Evolutionary conservation across 495 filamentous ascomycete genomes (phyloP).

Genomic region (Tuber calosporum): DNA sequence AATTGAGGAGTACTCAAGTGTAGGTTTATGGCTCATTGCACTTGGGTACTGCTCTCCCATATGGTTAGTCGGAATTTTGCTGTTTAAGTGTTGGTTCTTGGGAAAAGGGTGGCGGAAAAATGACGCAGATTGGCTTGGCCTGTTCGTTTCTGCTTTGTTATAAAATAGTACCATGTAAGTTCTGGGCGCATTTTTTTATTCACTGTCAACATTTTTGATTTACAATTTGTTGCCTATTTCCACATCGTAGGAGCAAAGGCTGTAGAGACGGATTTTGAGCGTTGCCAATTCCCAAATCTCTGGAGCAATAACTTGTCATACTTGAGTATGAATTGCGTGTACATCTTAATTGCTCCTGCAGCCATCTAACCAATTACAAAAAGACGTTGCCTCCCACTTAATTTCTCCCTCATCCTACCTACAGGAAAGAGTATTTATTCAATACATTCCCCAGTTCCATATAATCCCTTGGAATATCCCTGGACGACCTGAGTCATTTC

Average conservation of each 20-base stretch:
- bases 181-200: background rate
- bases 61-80: background rate
- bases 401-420: background rate
- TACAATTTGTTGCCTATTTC: background rate
- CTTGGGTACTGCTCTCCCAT: background rate
- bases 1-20: no score
- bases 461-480: background rate
- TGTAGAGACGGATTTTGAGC: background rate
- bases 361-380: background rate
- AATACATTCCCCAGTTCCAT: background rate
- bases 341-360: background rate
- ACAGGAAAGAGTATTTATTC: background rate
- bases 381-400: background rate
- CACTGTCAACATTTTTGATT: background rate
- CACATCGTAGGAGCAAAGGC: background rate
- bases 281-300: no score
- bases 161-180: background rate
- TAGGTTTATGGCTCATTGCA: background rate
- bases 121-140: background rate
- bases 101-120: background rate
- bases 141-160: background rate
- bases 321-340: conserved; percentile 1
- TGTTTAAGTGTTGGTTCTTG: background rate
- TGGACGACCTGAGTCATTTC: background rate
- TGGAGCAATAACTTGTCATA: background rate